Percentiles rank a stretch among this genome's conserved stretches.
phyloP scores from a whole-genome alignment of 441 rosid genomes.

The Eutrema salsugineum region DNA sequence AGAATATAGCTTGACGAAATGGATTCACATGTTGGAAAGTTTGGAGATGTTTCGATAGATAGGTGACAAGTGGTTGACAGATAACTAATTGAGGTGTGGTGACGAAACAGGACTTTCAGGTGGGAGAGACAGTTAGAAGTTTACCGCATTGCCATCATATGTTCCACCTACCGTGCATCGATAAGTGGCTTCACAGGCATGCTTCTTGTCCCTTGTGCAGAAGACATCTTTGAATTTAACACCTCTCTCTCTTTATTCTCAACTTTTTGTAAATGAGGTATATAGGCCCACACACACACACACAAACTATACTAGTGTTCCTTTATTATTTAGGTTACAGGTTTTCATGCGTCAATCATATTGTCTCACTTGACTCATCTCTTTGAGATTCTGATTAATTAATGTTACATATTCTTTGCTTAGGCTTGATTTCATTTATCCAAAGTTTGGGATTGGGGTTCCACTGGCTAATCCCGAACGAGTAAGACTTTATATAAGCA shows the following conservation, averaged over 20 bases:
- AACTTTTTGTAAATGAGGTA: conserved; percentile 11
- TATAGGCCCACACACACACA: conserved; percentile 13
- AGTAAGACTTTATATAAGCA: background rate
- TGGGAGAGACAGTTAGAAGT: conserved; percentile 83
- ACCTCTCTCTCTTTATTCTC: conserved; percentile 13
- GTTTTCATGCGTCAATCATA: conserved; percentile 7
- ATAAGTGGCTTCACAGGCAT: conserved; percentile 82
- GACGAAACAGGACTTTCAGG: conserved; percentile 80
- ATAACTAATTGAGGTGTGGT: background rate
- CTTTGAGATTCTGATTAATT: conserved; percentile 8
- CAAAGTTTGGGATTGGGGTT: background rate
- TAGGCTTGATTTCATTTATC: background rate
- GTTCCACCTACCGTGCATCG: conserved; percentile 96
- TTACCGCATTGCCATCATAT: conserved; percentile 92
- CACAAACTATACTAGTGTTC: conserved; percentile 3
- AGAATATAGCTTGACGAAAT: background rate
- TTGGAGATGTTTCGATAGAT: background rate
- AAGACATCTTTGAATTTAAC: conserved; percentile 57
- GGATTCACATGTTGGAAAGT: background rate
- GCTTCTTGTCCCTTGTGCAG: conserved; percentile 97
- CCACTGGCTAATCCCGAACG: background rate
- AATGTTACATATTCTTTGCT: background rate
- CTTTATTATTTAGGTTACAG: conserved; percentile 17
- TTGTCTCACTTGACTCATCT: conserved; percentile 20
- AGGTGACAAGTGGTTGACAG: background rate